Base-by-base conservation (phyloP, 2,329 filamentous ascomycete genomes). In the Coniella vitis region DNA sequence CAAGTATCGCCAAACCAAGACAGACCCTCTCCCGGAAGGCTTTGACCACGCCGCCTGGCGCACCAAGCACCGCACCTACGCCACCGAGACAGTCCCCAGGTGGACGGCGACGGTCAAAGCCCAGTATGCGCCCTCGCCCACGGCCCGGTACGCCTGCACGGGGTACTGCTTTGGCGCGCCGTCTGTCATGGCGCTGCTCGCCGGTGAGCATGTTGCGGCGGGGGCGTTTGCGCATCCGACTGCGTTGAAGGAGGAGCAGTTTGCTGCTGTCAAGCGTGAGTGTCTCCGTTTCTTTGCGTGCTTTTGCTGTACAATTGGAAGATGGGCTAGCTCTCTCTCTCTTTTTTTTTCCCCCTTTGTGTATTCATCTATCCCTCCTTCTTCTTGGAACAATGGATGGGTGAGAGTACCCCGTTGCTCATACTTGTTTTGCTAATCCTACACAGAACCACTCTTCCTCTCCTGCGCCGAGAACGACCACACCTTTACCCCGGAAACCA, bases 171-270 rank as follows among this genome's bases (percentile, higher is more conserved):
- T 69, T 42, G 67, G 66, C 3, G 67, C 66, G 0, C 72, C 72
- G 7, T 75, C 71, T 51, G 72, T 73, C 3, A 69, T 66, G 47
- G 49, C 69, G 36, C 57, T 69, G 52, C 59, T 75, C 2, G 65
- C 69, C 0, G 56, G 54, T 5, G 62, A 63, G 13, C 58, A 53
- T 0, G 65, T 69, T 5, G 57, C 60, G 2, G 73, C 63, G 1
- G 74, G 74, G 1, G 74, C 72, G 0, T 73, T 77, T 57, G 74
- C 71, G 0, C 73, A 77, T 53, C 74, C 74, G 1, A 68, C 73
- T 0, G 70, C 72, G 51, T 54, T 77, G 38, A 73, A 71, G 40
- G 71, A 76, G 45, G 58, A 63, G 21, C 69, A 75, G 48, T 72
- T 75, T 47, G 52, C 53, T 12, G 59, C 64, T 4, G 39, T 71